Conservation (phyloP, 2,329 filamentous ascomycete genomes). For the Eutypella sp. region DNA sequence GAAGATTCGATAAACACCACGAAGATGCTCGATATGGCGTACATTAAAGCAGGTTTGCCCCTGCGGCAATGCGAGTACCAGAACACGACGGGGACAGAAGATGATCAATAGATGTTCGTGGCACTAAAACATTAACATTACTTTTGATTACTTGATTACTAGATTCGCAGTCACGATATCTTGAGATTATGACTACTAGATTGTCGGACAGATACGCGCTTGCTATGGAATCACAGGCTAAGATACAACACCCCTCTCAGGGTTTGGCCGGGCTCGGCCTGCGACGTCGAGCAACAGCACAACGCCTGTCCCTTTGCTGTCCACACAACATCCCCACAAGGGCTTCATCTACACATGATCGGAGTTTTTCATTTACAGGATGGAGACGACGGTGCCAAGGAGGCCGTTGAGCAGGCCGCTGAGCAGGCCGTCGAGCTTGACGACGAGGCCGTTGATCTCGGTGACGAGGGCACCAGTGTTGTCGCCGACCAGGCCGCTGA, state of each 20-base stretch:
- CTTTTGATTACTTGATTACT: no score
- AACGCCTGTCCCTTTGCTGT: no score
- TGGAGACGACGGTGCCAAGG: constrained; percentile 12
- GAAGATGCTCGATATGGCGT: constrained; percentile 36
- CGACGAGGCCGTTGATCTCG: constrained; percentile 15
- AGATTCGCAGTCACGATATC: no score
- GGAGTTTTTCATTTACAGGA: not conserved
- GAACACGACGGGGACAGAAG: no score
- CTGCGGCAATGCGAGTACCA: constrained; percentile 19
- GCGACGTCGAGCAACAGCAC: no score
- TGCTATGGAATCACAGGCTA: no score
- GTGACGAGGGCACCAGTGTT: constrained; percentile 11
- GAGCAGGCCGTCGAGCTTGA: constrained; percentile 11
- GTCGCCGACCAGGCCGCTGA: constrained; percentile 12
- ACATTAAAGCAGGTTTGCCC: constrained; percentile 29
- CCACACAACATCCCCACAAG: not conserved
- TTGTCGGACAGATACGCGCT: no score
- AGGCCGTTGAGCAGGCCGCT: constrained; percentile 11
- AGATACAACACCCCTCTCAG: no score
- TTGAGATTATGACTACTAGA: no score
- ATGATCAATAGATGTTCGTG: no score
- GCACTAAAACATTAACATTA: not conserved
- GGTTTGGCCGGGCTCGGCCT: no score
- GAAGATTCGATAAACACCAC: constrained; percentile 32
- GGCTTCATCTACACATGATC: no score